phyloP scores from a whole-genome alignment of 257 asterid genomes.

The Gentiana dahurica region DNA sequence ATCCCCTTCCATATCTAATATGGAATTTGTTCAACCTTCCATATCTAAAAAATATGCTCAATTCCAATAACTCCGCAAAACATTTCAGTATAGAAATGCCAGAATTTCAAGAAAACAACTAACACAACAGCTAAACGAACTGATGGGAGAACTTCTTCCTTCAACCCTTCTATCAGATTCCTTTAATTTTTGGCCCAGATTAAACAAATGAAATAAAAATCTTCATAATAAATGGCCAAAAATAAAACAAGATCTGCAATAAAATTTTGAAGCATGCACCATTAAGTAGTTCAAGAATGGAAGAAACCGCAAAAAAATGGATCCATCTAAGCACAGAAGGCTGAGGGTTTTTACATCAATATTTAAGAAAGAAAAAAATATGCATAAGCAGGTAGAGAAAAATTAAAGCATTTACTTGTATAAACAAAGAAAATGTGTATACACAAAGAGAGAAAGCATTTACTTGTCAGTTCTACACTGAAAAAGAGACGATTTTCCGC shows the following conservation, averaged over 20 bases:
- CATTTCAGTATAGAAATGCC: too few species aligned
- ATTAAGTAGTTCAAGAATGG: slow-evolving; percentile 39
- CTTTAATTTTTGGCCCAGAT: too few species aligned
- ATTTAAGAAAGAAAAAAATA: slow-evolving; percentile 14
- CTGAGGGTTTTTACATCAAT: slow-evolving; percentile 14
- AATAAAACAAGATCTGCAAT: slow-evolving; percentile 23
- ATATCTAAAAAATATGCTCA: not conserved
- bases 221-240: not conserved
- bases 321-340: slow-evolving; percentile 34
- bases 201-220: too few species aligned
- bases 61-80: too few species aligned
- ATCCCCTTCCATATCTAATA: too few species aligned
- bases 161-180: too few species aligned
- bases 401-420: too few species aligned
- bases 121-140: too few species aligned
- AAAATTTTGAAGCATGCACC: slow-evolving; percentile 28
- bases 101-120: too few species aligned
- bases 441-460: slow-evolving; percentile 1
- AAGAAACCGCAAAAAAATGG: slow-evolving; percentile 31
- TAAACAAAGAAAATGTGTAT: slow-evolving; percentile 1
- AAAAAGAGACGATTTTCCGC: slow-evolving; percentile 17
- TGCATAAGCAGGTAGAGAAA: too few species aligned
- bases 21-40: not conserved
- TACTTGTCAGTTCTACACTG: slow-evolving; percentile 2
- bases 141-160: not conserved